Evolutionary conservation across 495 filamentous ascomycete genomes (phyloP), one percentile per base, ranked within the genome.

Genomic region (Pseudoneurospora amorphoporcata): DNA sequence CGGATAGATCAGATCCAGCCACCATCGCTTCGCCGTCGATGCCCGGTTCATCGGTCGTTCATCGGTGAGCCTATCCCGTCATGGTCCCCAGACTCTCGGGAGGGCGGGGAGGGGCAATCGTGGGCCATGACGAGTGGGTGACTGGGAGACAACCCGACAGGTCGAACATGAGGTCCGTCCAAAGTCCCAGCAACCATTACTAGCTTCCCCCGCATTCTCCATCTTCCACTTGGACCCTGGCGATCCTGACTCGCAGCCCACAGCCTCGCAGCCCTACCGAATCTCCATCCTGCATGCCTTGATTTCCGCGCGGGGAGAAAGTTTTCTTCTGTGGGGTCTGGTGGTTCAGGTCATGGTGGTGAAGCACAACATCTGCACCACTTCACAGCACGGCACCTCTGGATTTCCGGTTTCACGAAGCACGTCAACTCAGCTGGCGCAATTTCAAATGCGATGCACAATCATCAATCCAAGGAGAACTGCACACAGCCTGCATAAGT

Each of bases 191-290:
- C 6, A 61, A 61, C 29, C 53, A 61, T 58, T 58, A 58, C 29
- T 61, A 61, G 53, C 53, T 70, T 45, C 42, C 69, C 69, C 69
- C 69, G 69, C 69, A 70, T 70, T 70, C 39, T 70, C 35, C 68
- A 61, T 61, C 53, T 32, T 61, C 29, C 53, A 61, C 53, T 32
- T 61, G 6, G 53, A 61, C 53, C 53, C 53, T 61, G 53, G 53
- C 29, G 23, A 61, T 61, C 53, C 23, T 61, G 53, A 61, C 53
- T 61, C 29, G 53, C 29, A 61, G 29, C 53, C 23, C 53, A 32
- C 53, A 61, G 23, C 53, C 53, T 61, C 53, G 12, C 53, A 61
- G 53, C 29, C 53, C 53, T 61, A 35, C 53, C 29, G 53, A 12
- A 61, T 35, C 23, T 16, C 29, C 53, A 32, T 32, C 7, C 16